These are phyloP conservation scores for Pythium scleroteichum DNA, from an alignment of 352 stramenopile genomes.

Conservation along the genomic window DNA sequence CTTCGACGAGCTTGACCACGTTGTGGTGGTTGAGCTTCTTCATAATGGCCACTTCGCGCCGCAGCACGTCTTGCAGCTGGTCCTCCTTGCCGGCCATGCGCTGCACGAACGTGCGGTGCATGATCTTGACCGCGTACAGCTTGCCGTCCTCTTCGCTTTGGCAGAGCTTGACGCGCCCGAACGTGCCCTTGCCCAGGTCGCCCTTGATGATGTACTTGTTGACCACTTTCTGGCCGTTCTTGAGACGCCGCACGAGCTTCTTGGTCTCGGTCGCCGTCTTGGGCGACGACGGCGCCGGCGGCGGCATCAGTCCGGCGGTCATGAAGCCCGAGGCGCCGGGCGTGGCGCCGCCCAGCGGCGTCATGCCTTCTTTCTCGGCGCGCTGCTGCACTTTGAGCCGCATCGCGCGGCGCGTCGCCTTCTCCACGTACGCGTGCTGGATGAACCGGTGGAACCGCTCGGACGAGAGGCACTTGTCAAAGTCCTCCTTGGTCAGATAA, in stretches of 20 bases:
- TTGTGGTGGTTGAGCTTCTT: constrained; percentile 95
- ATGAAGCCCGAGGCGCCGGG: background rate
- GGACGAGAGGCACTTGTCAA: constrained; percentile 82
- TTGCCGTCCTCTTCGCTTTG: constrained; percentile 77
- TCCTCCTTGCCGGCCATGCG: constrained; percentile 87
- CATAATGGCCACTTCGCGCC: constrained; percentile 95
- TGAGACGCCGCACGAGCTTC: constrained; percentile 79
- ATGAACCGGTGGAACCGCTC: constrained; percentile 88
- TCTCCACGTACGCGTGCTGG: constrained; percentile 85
- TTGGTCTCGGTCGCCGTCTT: constrained; percentile 51
- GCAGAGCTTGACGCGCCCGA: constrained; percentile 85
- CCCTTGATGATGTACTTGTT: constrained; percentile 95
- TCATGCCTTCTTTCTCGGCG: constrained; percentile 29
- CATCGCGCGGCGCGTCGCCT: constrained; percentile 82
- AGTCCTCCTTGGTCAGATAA: constrained; percentile 87
- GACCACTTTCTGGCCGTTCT: constrained; percentile 86
- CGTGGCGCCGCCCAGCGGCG: constrained; percentile 13
- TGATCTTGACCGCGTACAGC: constrained; percentile 89
- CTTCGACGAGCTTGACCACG: constrained; percentile 93
- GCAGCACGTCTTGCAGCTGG: constrained; percentile 78
- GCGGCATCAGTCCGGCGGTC: constrained; percentile 35
- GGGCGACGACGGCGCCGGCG: constrained; percentile 50
- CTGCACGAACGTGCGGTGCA: constrained; percentile 90
- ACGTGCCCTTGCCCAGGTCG: constrained; percentile 89
- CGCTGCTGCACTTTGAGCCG: constrained; percentile 69